These are phyloP conservation scores for Mycocentrospora acerina DNA, from an alignment of 2,329 filamentous ascomycete species.

Conservation along the genomic window DNA sequence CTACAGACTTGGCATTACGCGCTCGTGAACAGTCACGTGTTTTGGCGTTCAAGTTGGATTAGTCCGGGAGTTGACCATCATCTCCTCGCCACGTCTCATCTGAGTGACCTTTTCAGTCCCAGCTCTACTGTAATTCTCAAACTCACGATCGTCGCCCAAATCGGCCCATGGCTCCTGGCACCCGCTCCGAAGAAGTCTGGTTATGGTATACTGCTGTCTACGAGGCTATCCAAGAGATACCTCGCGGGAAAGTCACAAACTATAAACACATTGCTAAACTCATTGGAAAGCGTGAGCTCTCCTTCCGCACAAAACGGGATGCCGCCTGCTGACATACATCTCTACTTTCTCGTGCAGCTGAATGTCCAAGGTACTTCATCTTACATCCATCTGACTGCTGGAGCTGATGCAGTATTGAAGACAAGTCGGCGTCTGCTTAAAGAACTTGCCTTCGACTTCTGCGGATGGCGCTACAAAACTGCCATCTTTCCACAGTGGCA, in stretches of 20 bases:
- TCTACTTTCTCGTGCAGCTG: slow-evolving; percentile 36
- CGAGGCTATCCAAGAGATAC: slow-evolving; percentile 80
- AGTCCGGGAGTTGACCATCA: too few relatives aligned
- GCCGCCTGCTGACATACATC: slow-evolving; percentile 24
- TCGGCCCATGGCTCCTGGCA: slow-evolving; percentile 60
- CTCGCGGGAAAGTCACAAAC: slow-evolving; percentile 77
- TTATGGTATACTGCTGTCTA: slow-evolving; percentile 80
- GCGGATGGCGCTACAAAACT: slow-evolving; percentile 44
- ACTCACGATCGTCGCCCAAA: too few relatives aligned
- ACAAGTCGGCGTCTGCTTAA: slow-evolving; percentile 88
- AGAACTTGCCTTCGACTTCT: slow-evolving; percentile 67
- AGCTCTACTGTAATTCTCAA: too few relatives aligned
- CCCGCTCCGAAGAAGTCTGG: slow-evolving; percentile 69
- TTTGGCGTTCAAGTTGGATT: too few relatives aligned
- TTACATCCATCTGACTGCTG: slow-evolving; percentile 38
- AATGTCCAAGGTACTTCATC: slow-evolving; percentile 47
- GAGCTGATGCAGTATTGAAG: slow-evolving; percentile 56
- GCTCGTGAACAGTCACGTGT: slow-evolving; percentile 29
- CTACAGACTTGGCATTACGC: slow-evolving; percentile 5
- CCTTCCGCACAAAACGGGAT: slow-evolving; percentile 6
- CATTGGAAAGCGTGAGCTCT: slow-evolving; percentile 67
- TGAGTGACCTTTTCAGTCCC: too few relatives aligned
- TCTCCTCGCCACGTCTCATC: too few relatives aligned
- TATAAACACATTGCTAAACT: slow-evolving; percentile 80
- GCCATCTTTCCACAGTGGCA: slow-evolving; percentile 66